phyloP scores from a whole-genome alignment of 805 yeast genomes.

The Sungouiella blattae region DNA sequence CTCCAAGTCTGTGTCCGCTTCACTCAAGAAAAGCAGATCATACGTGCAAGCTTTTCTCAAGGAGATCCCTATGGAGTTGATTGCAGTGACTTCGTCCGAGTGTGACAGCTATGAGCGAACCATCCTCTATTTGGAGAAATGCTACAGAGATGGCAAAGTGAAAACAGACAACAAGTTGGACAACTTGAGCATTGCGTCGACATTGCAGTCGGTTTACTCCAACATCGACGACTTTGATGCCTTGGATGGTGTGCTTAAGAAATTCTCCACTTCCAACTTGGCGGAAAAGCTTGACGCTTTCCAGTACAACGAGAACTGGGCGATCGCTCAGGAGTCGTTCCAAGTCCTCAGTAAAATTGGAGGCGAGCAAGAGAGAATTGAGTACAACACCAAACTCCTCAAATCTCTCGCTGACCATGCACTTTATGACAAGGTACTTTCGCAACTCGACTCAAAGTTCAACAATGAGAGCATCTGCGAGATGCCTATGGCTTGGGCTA shows the following conservation, averaged over 20 bases:
- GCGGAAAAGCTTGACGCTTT: conserved; percentile 77
- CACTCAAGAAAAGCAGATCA: conserved; percentile 24
- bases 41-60: conserved; percentile 47
- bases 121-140: conserved; percentile 77
- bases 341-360: conserved; percentile 52
- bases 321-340: conserved; percentile 80
- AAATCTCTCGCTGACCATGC: conserved; percentile 76
- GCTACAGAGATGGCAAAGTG: conserved; percentile 43
- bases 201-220: conserved; percentile 79
- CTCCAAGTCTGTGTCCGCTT: conserved; percentile 15
- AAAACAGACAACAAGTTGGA: conserved; percentile 23
- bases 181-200: conserved; percentile 38
- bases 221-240: conserved; percentile 88
- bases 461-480: conserved; percentile 14
- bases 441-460: conserved; percentile 41
- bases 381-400: conserved; percentile 53
- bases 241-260: conserved; percentile 76
- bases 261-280: conserved; percentile 64
- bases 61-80: conserved; percentile 58
- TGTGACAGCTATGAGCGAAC: conserved; percentile 87
- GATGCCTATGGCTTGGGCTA: conserved; percentile 54
- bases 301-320: conserved; percentile 84
- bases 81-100: conserved; percentile 78
- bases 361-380: conserved; percentile 25
- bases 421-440: conserved; percentile 61